Base-by-base conservation (phyloP, 306 rosid genomes). In the Trichosanthes truncata region DNA sequence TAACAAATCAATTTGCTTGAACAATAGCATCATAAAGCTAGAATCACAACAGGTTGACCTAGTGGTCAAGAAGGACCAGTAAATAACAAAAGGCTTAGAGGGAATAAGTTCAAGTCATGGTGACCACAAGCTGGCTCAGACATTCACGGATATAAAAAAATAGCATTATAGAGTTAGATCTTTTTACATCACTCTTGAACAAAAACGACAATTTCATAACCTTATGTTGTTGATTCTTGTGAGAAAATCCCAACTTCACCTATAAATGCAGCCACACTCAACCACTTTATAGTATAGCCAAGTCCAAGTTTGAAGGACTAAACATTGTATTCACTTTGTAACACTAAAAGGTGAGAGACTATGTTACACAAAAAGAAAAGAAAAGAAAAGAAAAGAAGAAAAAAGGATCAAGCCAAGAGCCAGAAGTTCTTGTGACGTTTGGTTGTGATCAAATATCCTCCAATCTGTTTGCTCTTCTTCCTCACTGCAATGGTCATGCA, bases 401-500 rank as follows among this genome's bases (percentile, higher is more conserved):
- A n/a, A 21, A 9, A 66, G 41, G 3, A 78, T 79, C 80, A 92
- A 86, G 99, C 99, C 78, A 95, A 87, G 84, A 93, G 99, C 99
- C 99, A 95, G 74, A 93, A 95, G 0, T 90, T 89, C 74, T 91
- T 95, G 77, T 95, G 97, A 59, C 90, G 90, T 85, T 90, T 93
- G 73, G 99, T 96, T 40, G 97, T 93, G 83, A 96, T 96, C 87
- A 90, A 85, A 84, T 90, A 93, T 7, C 99, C 99, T 51, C 98
- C 98, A 71, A 84, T 84, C 77, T 86, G 86, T 76, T 77, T 89
- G 84, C 87, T 85, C 91, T 95, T 95, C 82, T 87, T 89, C 71
- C 97, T 89, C 56, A 95, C 93, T 3, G 97, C 99, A 85, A 91
- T 87, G 11, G 97, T 85, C 92, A 93, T 89, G 85, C 97, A 95